A percentile compares a stretch with the other conserved stretches of the same genome.
Evolutionary conservation across 371 early-diverging fungal genomes (phyloP).

Genomic region (Rhizomucor miehei): DNA sequence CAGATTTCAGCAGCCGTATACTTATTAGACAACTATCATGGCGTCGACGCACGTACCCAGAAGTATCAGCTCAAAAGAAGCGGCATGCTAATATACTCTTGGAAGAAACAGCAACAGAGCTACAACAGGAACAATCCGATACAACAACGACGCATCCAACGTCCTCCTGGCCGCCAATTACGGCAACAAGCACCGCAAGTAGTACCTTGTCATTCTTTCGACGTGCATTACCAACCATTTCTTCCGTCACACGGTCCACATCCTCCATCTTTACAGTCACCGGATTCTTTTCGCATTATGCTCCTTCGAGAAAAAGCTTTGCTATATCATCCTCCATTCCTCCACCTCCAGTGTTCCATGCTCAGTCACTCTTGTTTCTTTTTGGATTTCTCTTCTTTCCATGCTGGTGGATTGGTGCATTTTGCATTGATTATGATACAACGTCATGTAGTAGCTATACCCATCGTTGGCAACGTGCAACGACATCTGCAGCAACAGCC

Average conservation of each 20-base stretch:
- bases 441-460: background rate
- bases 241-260: background rate
- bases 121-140: no score
- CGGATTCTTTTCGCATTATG: background rate
- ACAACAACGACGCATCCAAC: no score
- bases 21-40: no score
- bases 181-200: background rate
- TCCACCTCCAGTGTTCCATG: conserved; percentile 33
- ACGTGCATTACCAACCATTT: conserved; percentile 2
- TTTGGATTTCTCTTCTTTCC: conserved; percentile 47
- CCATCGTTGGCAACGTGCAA: no score
- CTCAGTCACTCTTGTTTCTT: conserved; percentile 36
- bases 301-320: no score
- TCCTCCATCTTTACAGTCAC: background rate
- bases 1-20: no score
- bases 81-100: no score
- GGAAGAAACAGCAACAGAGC: no score
- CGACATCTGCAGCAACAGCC: background rate
- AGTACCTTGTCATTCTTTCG: background rate
- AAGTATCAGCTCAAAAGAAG: no score
- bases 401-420: conserved; percentile 46
- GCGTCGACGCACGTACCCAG: no score
- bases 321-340: conserved; percentile 18
- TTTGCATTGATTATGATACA: background rate
- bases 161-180: background rate